A percentile compares a stretch with the other conserved stretches of the same genome.
Evolutionary conservation across 345 rosid genomes (phyloP).

Genomic region (Brassica napus): Da-Ae NC_063449.1:41532501-41533000

Average conservation of each 20-base stretch:
- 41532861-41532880: slow-evolving; percentile 29
- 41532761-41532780: slow-evolving; percentile 41
- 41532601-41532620: slow-evolving; percentile 64
- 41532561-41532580: slow-evolving; percentile 53
- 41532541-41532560: slow-evolving; percentile 58
- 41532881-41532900: slow-evolving; percentile 34
- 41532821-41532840: slow-evolving; percentile 38
- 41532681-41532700: slow-evolving; percentile 72
- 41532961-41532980: slow-evolving; percentile 34
- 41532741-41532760: slow-evolving; percentile 33
- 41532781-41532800: slow-evolving; percentile 33
- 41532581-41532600: slow-evolving; percentile 57
- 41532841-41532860: slow-evolving; percentile 41
- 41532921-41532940: slow-evolving; percentile 21
- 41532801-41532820: slow-evolving; percentile 33
- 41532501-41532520: slow-evolving; percentile 63
- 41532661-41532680: slow-evolving; percentile 79
- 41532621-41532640: slow-evolving; percentile 74
- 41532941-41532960: slow-evolving; percentile 42
- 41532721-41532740: slow-evolving; percentile 47
- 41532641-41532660: slow-evolving; percentile 90
- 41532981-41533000: slow-evolving; percentile 37
- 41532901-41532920: slow-evolving; percentile 41
- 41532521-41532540: slow-evolving; percentile 46
- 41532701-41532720: slow-evolving; percentile 60